Evolutionary conservation across 2,329 filamentous ascomycete genomes (phyloP).

Genomic region (Arthrobotrys sinensis): DNA sequence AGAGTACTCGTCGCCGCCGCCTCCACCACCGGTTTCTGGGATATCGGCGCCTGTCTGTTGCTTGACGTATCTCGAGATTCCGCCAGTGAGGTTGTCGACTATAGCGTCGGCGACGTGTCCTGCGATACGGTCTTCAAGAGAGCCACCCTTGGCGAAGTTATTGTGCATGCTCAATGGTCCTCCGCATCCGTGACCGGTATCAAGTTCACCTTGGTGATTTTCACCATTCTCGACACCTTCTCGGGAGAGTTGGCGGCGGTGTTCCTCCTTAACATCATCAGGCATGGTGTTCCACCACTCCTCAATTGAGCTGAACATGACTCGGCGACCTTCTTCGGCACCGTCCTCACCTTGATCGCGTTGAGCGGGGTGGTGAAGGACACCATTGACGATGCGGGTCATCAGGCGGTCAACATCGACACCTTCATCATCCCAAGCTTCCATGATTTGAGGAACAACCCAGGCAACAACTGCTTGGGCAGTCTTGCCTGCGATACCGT

Average conservation of each 20-base stretch:
- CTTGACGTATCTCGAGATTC: slow-evolving; percentile 66
- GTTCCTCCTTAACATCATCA: slow-evolving; percentile 75
- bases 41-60: slow-evolving; percentile 64
- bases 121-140: slow-evolving; percentile 74
- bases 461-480: slow-evolving; percentile 84
- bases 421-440: slow-evolving; percentile 85
- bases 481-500: slow-evolving; percentile 87
- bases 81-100: slow-evolving; percentile 63
- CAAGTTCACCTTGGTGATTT: slow-evolving; percentile 85
- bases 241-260: slow-evolving; percentile 82
- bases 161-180: slow-evolving; percentile 79
- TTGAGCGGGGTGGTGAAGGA: slow-evolving; percentile 90
- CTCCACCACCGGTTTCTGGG: slow-evolving; percentile 60
- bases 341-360: slow-evolving; percentile 79
- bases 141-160: slow-evolving; percentile 73
- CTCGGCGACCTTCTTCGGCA: slow-evolving; percentile 78
- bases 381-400: slow-evolving; percentile 82
- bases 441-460: slow-evolving; percentile 90
- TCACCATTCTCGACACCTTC: slow-evolving; percentile 81
- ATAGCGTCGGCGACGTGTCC: slow-evolving; percentile 69
- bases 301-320: slow-evolving; percentile 85
- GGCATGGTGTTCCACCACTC: slow-evolving; percentile 84
- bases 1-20: slow-evolving; percentile 69
- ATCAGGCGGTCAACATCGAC: slow-evolving; percentile 79
- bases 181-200: slow-evolving; percentile 85